Evolutionary conservation across 2,329 filamentous ascomycete genomes (phyloP).

Genomic region (Cytospora leucostoma): DNA sequence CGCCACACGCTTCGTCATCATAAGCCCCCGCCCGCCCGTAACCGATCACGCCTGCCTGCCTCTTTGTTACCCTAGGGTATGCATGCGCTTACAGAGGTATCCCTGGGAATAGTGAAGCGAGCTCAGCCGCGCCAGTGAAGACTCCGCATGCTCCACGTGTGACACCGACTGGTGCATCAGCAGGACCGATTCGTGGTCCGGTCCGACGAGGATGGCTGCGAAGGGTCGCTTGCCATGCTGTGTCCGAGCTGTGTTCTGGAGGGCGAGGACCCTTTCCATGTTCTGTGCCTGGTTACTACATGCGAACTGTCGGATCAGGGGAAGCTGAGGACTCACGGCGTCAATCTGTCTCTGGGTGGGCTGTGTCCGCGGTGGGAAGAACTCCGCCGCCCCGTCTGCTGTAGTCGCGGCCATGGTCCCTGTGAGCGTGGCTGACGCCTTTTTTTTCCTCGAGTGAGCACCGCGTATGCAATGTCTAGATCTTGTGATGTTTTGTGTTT

Average conservation of each 20-base stretch:
- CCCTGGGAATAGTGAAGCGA: constrained; percentile 49
- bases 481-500: not conserved
- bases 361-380: constrained; percentile 21
- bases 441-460: too few species aligned
- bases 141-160: constrained; percentile 56
- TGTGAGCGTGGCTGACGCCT: not conserved
- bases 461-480: too few species aligned
- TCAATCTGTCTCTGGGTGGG: constrained; percentile 22
- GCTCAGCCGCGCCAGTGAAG: constrained; percentile 50
- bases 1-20: not conserved
- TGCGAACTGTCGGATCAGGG: not conserved
- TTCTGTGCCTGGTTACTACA: constrained; percentile 2
- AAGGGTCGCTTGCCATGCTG: constrained; percentile 23
- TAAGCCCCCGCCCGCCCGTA: not conserved
- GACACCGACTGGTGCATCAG: constrained; percentile 52
- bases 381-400: constrained; percentile 6
- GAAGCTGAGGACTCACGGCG: not conserved
- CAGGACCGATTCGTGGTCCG: constrained; percentile 51
- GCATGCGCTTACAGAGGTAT: constrained; percentile 43
- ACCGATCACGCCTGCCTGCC: not conserved
- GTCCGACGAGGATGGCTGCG: constrained; percentile 49
- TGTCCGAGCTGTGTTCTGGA: constrained; percentile 18
- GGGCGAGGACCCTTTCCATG: constrained; percentile 19
- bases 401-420: not conserved
- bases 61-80: constrained; percentile 13